Base-by-base conservation (phyloP, 768 basidiomycete genomes). In the Xerocomellus amylosporus region DNA sequence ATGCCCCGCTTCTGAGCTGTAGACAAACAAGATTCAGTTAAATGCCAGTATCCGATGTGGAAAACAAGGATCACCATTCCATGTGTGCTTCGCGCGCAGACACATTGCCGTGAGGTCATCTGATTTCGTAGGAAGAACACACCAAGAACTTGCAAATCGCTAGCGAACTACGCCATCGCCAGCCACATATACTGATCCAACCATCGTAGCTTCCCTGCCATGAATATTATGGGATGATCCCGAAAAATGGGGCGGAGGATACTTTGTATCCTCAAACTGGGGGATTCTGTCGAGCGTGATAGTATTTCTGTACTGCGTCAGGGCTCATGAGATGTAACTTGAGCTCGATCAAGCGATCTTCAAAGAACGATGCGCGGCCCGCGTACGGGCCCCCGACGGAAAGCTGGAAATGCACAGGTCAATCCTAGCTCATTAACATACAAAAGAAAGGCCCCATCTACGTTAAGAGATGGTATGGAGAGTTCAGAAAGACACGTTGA, bases 1-100 rank as follows among this genome's bases (percentile, higher is more conserved):
- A 84, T 73, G 24, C 78, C 78, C 9, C 22, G 84, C 86, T 66
- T 82, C 82, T 15, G 84, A 86, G 58, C 86, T 89, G 58, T 40
- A 63, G 17, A 36, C 15, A 26, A 20, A 36, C 15, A 24, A 26
- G 8, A 43, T 39, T 44, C 22, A 14, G 38, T 19, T 30, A 33
- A 28, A 20, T 26, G 4, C 2, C 14, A n/a, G 53, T 14, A 39
- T 53, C 48, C 31, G 55, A 52, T 17, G 33, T n/a, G 5, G 44
- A 22, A 33, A 54, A 28, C 9, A 46, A 36, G n/a, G 58, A 73
- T 57, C 53, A 84, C 85, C 84, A 86, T 58, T 83, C 82, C 43
- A 81, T 75, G 36, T 71, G 70, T 28, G 72, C 71, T 54, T 82
- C 78, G 59, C 81, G 79, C 7, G 78, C 76, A 30, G 84, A 82